Evolutionary conservation across 169 alveolate species (phyloP).

Genomic region (Plasmodium ovale): DNA sequence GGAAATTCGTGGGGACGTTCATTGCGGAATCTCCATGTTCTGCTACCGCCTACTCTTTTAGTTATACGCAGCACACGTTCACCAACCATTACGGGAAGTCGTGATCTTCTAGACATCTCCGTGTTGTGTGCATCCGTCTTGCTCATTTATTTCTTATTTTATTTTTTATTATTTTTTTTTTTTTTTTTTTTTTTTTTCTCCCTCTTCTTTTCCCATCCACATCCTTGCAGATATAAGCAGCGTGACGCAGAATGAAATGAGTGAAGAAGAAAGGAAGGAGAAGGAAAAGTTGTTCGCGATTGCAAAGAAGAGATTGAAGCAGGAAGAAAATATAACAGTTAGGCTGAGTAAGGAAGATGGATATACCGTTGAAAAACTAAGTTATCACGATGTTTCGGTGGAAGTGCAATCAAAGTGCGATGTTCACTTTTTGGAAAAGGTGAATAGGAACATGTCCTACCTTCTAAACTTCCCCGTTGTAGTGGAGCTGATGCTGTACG

Average conservation of each 20-base stretch:
- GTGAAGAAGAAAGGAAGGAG: slow-evolving; percentile 47
- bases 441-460: slow-evolving; percentile 27
- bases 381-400: slow-evolving; percentile 11
- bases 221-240: slow-evolving; percentile 26
- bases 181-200: neutral
- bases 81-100: no score
- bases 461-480: slow-evolving; percentile 47
- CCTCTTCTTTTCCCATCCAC: neutral
- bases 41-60: no score
- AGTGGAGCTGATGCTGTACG: slow-evolving; percentile 25
- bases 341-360: neutral
- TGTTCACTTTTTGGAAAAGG: slow-evolving; percentile 17
- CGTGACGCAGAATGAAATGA: neutral
- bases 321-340: slow-evolving; percentile 12
- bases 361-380: neutral
- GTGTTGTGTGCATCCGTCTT: no score
- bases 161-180: neutral
- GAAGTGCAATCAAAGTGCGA: slow-evolving; percentile 22
- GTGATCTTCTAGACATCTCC: no score
- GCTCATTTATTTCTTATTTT: neutral
- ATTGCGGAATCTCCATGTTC: no score
- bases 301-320: slow-evolving; percentile 27
- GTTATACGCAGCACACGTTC: no score
- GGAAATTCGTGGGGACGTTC: no score
- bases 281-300: slow-evolving; percentile 17